Evolutionary conservation across 78 protist species (phyloP).

Genomic region (Fonticula alba): DNA sequence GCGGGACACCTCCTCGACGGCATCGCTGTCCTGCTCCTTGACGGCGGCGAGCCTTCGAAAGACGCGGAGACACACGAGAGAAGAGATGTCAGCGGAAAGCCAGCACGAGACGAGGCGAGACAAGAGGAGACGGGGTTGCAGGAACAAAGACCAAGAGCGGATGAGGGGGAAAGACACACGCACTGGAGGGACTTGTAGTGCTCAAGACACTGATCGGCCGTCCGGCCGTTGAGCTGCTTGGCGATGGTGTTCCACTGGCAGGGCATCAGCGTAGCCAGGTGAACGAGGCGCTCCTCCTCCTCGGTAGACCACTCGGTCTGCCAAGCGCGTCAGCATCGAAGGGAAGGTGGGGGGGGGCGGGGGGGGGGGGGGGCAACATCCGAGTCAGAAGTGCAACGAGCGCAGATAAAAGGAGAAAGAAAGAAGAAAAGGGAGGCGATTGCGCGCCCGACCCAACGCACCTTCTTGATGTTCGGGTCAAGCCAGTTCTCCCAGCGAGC

Average conservation of each 20-base stretch:
- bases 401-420: background rate
- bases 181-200: slow-evolving; percentile 87
- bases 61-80: no score
- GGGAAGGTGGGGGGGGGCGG: no score
- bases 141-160: background rate
- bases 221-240: slow-evolving; percentile 83
- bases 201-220: slow-evolving; percentile 91
- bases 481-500: slow-evolving; percentile 84
- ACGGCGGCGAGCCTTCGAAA: slow-evolving; percentile 5
- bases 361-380: background rate
- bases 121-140: background rate
- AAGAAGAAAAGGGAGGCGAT: no score
- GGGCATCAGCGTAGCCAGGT: slow-evolving; percentile 86
- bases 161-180: background rate
- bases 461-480: slow-evolving; percentile 94
- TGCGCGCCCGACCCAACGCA: no score
- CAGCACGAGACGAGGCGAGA: background rate
- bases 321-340: no score
- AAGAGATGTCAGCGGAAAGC: background rate
- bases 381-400: background rate
- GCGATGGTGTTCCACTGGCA: slow-evolving; percentile 97
- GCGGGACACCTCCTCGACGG: slow-evolving; percentile 72
- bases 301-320: slow-evolving; percentile 96
- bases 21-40: slow-evolving; percentile 10
- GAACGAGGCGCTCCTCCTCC: slow-evolving; percentile 97